Base-by-base conservation (phyloP, 441 rosid genomes). In the Populus hybrid region DNA sequence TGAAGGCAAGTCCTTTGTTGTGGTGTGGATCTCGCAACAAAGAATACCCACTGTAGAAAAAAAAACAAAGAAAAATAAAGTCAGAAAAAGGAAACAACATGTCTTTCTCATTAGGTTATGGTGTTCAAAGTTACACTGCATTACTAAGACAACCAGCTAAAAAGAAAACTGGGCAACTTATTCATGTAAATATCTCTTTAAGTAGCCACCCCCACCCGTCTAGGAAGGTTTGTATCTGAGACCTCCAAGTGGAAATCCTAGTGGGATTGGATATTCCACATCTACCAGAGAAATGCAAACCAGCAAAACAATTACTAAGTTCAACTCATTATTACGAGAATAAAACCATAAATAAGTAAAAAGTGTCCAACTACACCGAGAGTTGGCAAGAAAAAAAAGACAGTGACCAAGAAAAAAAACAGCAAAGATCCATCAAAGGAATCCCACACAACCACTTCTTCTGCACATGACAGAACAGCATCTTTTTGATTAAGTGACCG, bases 1-100 rank as follows among this genome's bases (percentile, higher is more conserved):
- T 88, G 83, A 93, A 95, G 64, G 97, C 92, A 81, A 93, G 94
- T 78, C 99, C 99, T 82, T 95, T 95, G 92, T 93, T 93, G 80
- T 95, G 90, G 57, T 78, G 98, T 68, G 98, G 99, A 89, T 95
- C 98, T 81, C 98, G 87, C 84, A 95, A 85, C 82, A 95, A 82
- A 40, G 95, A 84, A 79, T 90, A 92, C 4, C 98, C 99, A 79
- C 99, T 95, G 87, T 83, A 84, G 65, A 10, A 26, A 12, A 14
- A 0, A 42, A 35, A 42, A 9, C 24, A 38, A 70, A 6, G 7
- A 10, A 35, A n/a, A 23, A 28, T 5, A 10, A 32, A 68, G 20
- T 6, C 4, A 14, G n/a, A 9, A 34, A 20, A 28, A 32, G 21
- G 35, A 8, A 69, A 34, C 24, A 59, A 12, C 16, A 69, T 20